Percentiles rank a stretch among this genome's conserved stretches.
phyloP scores from a whole-genome alignment of 495 filamentous ascomycete species.

The Trichodelitschia bisporula region DNA sequence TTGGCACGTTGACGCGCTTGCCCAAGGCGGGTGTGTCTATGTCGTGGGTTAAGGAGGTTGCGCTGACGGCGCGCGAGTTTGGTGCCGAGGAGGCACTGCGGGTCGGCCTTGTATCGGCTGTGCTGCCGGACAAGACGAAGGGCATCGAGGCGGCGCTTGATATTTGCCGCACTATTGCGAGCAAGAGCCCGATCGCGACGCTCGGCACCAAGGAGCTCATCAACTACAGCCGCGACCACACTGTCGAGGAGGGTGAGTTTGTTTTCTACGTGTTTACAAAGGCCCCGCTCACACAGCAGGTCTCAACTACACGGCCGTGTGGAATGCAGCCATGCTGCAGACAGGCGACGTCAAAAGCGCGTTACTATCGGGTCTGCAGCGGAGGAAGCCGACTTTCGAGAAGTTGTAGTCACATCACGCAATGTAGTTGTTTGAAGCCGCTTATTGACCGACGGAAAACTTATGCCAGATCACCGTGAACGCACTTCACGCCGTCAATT shows the following conservation, averaged over 20 bases:
- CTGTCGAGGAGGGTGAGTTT: constrained; percentile 45
- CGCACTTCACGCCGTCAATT: no score
- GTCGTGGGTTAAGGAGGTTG: constrained; percentile 85
- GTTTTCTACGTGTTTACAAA: constrained; percentile 2
- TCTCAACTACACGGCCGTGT: constrained; percentile 59
- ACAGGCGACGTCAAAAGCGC: constrained; percentile 53
- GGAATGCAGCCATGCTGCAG: constrained; percentile 71
- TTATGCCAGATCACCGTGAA: no score
- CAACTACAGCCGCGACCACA: constrained; percentile 63
- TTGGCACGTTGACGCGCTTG: constrained; percentile 66
- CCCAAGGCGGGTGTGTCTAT: constrained; percentile 57
- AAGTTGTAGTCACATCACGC: no score
- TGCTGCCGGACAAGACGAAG: constrained; percentile 21
- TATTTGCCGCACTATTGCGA: constrained; percentile 40
- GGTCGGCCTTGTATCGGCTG: constrained; percentile 70
- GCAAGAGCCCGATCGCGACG: constrained; percentile 77
- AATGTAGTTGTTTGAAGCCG: no score
- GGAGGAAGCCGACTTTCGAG: constrained; percentile 60
- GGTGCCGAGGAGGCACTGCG: constrained; percentile 50
- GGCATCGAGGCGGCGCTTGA: constrained; percentile 24
- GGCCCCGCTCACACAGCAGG: constrained; percentile 17
- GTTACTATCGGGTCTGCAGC: constrained; percentile 49
- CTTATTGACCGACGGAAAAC: no score
- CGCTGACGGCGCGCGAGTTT: constrained; percentile 54
- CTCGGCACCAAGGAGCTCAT: constrained; percentile 83